Evolutionary conservation across 768 basidiomycete genomes (phyloP).

Genomic region (Mycena pura): DNA sequence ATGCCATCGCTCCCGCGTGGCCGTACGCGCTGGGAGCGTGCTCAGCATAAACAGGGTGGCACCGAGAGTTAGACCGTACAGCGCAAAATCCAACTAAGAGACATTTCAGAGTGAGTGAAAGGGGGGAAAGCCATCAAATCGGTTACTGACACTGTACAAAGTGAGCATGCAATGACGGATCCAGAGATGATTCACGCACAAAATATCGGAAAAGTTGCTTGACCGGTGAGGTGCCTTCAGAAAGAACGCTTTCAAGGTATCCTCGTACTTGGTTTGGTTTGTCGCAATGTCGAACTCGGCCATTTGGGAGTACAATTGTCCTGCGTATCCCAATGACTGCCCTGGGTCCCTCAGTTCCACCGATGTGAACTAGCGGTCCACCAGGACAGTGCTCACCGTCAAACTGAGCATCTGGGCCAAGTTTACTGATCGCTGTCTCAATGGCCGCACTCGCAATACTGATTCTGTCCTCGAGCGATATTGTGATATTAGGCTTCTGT

Average conservation of each 20-base stretch:
- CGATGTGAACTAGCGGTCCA: neutral
- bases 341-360: neutral
- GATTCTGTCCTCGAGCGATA: neutral
- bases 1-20: too few relatives aligned
- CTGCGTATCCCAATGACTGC: neutral
- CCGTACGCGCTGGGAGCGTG: too few relatives aligned
- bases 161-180: neutral
- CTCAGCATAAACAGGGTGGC: too few relatives aligned
- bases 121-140: too few relatives aligned
- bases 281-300: neutral
- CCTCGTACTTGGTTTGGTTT: neutral
- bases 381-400: neutral
- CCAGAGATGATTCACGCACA: neutral
- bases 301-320: neutral
- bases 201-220: neutral
- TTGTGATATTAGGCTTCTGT: conserved; percentile 3
- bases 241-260: neutral
- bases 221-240: neutral
- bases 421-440: neutral
- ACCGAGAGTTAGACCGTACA: neutral
- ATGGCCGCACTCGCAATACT: neutral
- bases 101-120: neutral
- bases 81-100: neutral
- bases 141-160: neutral
- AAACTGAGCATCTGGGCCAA: neutral